phyloP scores from a whole-genome alignment of 352 stramenopile species.

The Phytophthora aleatoria region DNA sequence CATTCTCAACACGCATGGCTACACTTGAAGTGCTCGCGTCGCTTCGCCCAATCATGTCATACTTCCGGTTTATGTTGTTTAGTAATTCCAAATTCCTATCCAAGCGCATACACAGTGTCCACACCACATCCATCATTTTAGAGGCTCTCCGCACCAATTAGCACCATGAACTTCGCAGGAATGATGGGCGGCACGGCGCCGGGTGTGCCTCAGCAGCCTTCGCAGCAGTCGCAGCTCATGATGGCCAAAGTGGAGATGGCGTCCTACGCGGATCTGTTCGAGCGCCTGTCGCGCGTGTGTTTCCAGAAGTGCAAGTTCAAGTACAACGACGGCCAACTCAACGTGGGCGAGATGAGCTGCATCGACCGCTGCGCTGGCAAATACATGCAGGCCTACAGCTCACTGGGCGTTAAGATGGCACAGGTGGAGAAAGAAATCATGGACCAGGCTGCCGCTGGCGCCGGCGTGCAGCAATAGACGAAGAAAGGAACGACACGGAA shows the following conservation, averaged over 20 bases:
- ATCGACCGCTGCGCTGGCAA: constrained; percentile 97
- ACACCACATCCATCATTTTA: constrained; percentile 15
- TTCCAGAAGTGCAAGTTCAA: constrained; percentile 96
- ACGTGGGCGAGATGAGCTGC: constrained; percentile 98
- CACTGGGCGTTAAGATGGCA: constrained; percentile 94
- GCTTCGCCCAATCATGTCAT: background rate
- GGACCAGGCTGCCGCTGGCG: constrained; percentile 61
- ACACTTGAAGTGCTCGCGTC: constrained; percentile 12
- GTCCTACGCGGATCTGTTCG: constrained; percentile 91
- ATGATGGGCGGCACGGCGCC: constrained; percentile 65
- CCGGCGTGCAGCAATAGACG: constrained; percentile 48
- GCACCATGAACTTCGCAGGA: constrained; percentile 79
- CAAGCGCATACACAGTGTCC: constrained; percentile 2
- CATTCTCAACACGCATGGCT: constrained; percentile 51
- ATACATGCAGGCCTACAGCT: constrained; percentile 97
- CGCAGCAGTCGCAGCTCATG: constrained; percentile 83
- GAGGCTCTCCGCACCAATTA: constrained; percentile 4
- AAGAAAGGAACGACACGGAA: constrained; percentile 4
- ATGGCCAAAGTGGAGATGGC: constrained; percentile 93
- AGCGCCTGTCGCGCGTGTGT: constrained; percentile 91
- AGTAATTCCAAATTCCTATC: background rate
- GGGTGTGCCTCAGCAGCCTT: constrained; percentile 48
- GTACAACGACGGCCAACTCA: constrained; percentile 96
- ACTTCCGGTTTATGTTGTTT: too few relatives aligned
- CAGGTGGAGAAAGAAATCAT: constrained; percentile 95